Evolutionary conservation across 2,329 filamentous ascomycete species (phyloP), one percentile per base, ranked within the genome.

Genomic region (Xylariomycetidae sp.): DNA sequence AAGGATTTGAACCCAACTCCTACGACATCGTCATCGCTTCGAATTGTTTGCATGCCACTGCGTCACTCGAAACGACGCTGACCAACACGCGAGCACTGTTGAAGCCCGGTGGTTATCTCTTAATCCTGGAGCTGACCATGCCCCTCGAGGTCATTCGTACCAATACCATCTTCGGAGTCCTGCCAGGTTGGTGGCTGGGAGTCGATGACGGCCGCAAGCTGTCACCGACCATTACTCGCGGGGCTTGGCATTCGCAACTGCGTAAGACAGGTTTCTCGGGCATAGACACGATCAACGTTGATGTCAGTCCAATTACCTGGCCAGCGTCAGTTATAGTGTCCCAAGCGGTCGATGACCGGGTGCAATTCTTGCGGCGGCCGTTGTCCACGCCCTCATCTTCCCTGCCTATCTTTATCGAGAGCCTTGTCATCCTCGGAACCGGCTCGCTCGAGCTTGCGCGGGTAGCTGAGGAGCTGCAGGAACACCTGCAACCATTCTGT

Each of bases 91-190:
- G 59, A 12, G 33, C 40, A 3, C 36, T 64, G 1, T 37, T 65
- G 6, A 59, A 53, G 15, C 57, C 64, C 0, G 61, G 56, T 3
- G 66, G 66, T 0, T 57, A 59, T 19, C 44, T 71, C 3, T 6
- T 52, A 5, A n/a, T 50, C 0, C 13, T 46, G 1, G 46, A 51
- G 22, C 16, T 33, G 20, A 37, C 28, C 12, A 13, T 41, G 25
- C 2, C 37, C 13, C 28, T 34, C 17, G 10, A 25, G 1, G 17
- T 42, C 9, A n/a, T n/a, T n/a, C 27, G 30, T 9, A 13, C 19
- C 9, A 28, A 16, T 9, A 15, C n/a, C 4, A 37, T 43, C 9
- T 33, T 42, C 11, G 38, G 41, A 1, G 16, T 7, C 11, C 27
- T 46, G 1, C 33, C 34, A 0, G 31, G 44, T 10, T 59, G 56